Conservation (phyloP, 805 yeast genomes). For the Wickerhamomyces bisporus region DNA sequence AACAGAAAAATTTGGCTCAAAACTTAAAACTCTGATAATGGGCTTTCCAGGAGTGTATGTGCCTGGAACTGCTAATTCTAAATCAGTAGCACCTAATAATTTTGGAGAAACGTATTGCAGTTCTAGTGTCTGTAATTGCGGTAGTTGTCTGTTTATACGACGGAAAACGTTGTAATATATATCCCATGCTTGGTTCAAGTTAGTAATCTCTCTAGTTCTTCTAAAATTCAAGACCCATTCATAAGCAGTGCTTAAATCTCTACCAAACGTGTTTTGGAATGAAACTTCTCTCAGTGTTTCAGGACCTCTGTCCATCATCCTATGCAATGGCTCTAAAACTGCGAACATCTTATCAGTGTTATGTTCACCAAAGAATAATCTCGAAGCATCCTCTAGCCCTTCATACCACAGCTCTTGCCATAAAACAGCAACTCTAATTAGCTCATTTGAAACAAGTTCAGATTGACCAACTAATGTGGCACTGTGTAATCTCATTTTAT, state of each 20-base stretch:
- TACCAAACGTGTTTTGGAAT: constrained; percentile 88
- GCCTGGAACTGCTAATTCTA: constrained; percentile 91
- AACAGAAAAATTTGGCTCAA: constrained; percentile 80
- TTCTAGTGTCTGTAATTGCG: constrained; percentile 80
- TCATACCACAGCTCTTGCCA: constrained; percentile 99
- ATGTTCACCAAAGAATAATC: constrained; percentile 89
- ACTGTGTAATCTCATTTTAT: constrained; percentile 87
- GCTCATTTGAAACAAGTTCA: constrained; percentile 87
- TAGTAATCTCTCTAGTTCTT: constrained; percentile 79
- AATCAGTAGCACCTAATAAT: constrained; percentile 66
- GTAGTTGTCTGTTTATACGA: constrained; percentile 81
- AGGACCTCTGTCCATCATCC: constrained; percentile 79
- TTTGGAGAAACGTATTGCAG: constrained; percentile 93
- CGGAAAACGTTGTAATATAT: constrained; percentile 91
- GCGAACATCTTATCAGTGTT: constrained; percentile 93
- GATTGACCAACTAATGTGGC: constrained; percentile 85
- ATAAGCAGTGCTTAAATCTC: constrained; percentile 87
- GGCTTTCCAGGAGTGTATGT: constrained; percentile 84
- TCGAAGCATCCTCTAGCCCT: constrained; percentile 93
- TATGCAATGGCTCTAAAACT: constrained; percentile 84
- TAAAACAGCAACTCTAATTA: constrained; percentile 88
- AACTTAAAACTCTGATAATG: constrained; percentile 61
- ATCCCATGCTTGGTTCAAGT: constrained; percentile 97
- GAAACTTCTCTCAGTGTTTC: constrained; percentile 91
- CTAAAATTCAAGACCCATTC: constrained; percentile 89